Evolutionary conservation across 2,329 filamentous ascomycete genomes (phyloP), one percentile per base, ranked within the genome.

Genomic region (Stagonosporopsis cucurbitacearum): DNA sequence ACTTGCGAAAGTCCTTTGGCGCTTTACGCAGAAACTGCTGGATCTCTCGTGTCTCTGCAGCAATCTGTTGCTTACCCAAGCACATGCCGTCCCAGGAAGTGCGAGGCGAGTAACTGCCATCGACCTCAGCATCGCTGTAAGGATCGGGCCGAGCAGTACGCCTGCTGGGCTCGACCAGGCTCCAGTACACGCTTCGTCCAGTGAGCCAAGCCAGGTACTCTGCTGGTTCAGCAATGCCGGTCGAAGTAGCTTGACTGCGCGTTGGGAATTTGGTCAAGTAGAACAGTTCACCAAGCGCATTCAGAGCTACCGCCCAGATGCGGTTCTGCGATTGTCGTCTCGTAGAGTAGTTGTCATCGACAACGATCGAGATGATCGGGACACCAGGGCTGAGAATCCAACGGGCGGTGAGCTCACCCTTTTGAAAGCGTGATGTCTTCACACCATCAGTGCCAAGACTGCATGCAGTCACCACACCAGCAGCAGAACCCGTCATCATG

Each of bases 321-420:
- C 93, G 87, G 12, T 86, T 84, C 45, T 87, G 80, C 4, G 84
- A 79, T 70, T 88, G 88, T 26, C 93, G 87, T 64, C 87, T 88
- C 23, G 82, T 75, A 44, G 84, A 93, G 74, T 92, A 95, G 48
- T 86, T 86, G 25, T 96, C 92, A 67, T 99, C 95, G 6, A 96
- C 85, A 40, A 86, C 86, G 57, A 99, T 86, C 1, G 87, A 85
- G 50, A 97, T 84, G 58, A 99, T 95, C 0, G 95, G 95, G 3
- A 98, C 92, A 36, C 95, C 95, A 2, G 95, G 95, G 69, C 92
- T 92, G 12, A 98, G 80, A 9, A 91, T 87, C 94, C 94, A 98
- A 63, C 89, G 90, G 30, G 91, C 90, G 35, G 91, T 96, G 62
- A 95, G 67, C 49, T 96, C 89, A 4, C 92, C 92, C 36, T 86